Evolutionary conservation across 192 early-diverging fungal genomes (phyloP).

Genomic region (Gonapodya sp.): DNA sequence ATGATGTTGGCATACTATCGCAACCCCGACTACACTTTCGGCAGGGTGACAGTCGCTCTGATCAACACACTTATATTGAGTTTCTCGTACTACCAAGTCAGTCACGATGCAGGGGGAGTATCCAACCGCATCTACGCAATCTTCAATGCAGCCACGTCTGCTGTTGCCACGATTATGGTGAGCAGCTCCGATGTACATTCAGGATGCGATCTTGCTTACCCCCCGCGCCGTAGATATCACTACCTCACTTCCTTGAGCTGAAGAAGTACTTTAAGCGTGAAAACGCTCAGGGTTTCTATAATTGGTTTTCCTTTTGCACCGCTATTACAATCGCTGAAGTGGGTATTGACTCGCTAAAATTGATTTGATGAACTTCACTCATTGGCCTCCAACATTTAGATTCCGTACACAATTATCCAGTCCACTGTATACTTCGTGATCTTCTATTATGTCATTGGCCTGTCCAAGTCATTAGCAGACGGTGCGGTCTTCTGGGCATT

Average conservation of each 20-base stretch:
- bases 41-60: constrained; percentile 49
- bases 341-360: constrained; percentile 62
- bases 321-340: constrained; percentile 59
- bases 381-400: constrained; percentile 53
- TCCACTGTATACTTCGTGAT: constrained; percentile 56
- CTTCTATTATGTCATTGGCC: constrained; percentile 69
- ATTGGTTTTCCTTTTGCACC: constrained; percentile 54
- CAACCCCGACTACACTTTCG: constrained; percentile 64
- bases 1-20: constrained; percentile 65
- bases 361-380: constrained; percentile 54
- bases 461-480: constrained; percentile 32
- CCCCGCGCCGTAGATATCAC: constrained; percentile 53
- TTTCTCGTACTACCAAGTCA: constrained; percentile 63
- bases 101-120: constrained; percentile 39
- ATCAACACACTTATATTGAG: constrained; percentile 53
- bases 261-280: constrained; percentile 46
- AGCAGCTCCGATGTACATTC: too few species aligned
- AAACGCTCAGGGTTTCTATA: constrained; percentile 60
- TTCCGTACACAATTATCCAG: constrained; percentile 55
- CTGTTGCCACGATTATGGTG: constrained; percentile 59
- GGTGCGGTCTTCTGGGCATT: constrained; percentile 58
- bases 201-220: too few species aligned
- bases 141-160: constrained; percentile 57
- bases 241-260: constrained; percentile 20
- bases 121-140: constrained; percentile 63